Evolutionary conservation across 106 monocot species (phyloP).

Genomic region (Allium cepa): DNA sequence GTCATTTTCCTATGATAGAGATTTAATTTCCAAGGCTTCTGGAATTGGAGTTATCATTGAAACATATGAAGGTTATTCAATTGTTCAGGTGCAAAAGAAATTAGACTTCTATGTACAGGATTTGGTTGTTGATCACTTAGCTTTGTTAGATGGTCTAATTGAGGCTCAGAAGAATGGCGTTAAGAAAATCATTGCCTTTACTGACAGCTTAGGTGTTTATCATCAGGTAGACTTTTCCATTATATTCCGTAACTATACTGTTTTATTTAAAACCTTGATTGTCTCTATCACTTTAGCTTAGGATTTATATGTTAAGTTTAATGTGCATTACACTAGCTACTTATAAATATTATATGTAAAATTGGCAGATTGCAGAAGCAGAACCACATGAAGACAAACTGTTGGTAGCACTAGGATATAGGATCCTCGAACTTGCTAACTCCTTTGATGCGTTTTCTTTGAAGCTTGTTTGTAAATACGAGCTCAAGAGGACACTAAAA

Average conservation of each 20-base stretch:
- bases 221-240: conserved; percentile 23
- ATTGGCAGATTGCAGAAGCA: conserved; percentile 54
- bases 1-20: conserved; percentile 25
- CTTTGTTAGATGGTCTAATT: conserved; percentile 82
- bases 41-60: conserved; percentile 90
- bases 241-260: too few relatives aligned
- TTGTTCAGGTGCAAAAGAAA: conserved; percentile 81
- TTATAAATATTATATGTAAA: background rate
- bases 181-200: conserved; percentile 55
- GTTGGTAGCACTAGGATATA: conserved; percentile 66
- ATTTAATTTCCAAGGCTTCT: conserved; percentile 31
- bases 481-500: conserved; percentile 36
- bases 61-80: conserved; percentile 21
- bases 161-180: conserved; percentile 55
- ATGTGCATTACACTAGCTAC: too few relatives aligned
- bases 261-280: too few relatives aligned
- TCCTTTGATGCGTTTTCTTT: conserved; percentile 64
- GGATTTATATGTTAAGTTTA: too few relatives aligned
- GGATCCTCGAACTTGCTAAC: conserved; percentile 78
- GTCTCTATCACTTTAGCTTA: too few relatives aligned
- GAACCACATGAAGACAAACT: conserved; percentile 56
- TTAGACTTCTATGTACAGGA: conserved; percentile 79
- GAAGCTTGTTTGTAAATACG: conserved; percentile 39
- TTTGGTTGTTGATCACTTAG: conserved; percentile 60
- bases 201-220: conserved; percentile 61